Evolutionary conservation across 2,329 filamentous ascomycete species (phyloP).

Genomic region (Uncinocarpus reesii): DNA sequence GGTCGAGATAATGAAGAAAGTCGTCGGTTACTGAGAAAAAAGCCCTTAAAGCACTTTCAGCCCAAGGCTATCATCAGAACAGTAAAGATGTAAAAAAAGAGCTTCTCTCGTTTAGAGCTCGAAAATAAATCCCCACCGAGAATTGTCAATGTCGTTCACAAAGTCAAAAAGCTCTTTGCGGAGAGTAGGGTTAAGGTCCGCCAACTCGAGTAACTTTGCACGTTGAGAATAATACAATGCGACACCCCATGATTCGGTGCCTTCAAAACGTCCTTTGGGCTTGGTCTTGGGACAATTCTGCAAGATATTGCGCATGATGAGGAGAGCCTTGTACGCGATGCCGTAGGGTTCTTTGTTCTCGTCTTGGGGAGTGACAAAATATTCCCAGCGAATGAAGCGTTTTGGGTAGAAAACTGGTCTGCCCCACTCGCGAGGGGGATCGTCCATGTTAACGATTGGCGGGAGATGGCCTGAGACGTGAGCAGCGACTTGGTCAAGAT

Average conservation of each 20-base stretch:
- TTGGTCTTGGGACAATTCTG: slow-evolving; percentile 32
- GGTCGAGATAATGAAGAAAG: neutral
- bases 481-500: slow-evolving; percentile 31
- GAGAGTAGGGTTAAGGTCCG: slow-evolving; percentile 34
- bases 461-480: slow-evolving; percentile 27
- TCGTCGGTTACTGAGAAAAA: neutral
- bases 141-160: slow-evolving; percentile 29
- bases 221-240: slow-evolving; percentile 31
- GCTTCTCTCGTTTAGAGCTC: slow-evolving; percentile 1
- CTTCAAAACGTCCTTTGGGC: slow-evolving; percentile 7
- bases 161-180: slow-evolving; percentile 36
- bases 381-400: slow-evolving; percentile 33
- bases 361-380: slow-evolving; percentile 35
- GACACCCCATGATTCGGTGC: slow-evolving; percentile 12
- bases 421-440: slow-evolving; percentile 21
- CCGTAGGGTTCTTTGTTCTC: slow-evolving; percentile 36
- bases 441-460: slow-evolving; percentile 15
- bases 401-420: slow-evolving; percentile 33
- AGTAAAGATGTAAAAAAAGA: no score
- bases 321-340: slow-evolving; percentile 38
- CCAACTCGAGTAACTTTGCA: slow-evolving; percentile 30
- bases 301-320: slow-evolving; percentile 40
- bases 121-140: slow-evolving; percentile 9
- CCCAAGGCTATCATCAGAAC: neutral
- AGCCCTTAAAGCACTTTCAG: neutral